Base-by-base conservation (phyloP, 1,284 basidiomycete species). In the Schizophyllum commune region DNA sequence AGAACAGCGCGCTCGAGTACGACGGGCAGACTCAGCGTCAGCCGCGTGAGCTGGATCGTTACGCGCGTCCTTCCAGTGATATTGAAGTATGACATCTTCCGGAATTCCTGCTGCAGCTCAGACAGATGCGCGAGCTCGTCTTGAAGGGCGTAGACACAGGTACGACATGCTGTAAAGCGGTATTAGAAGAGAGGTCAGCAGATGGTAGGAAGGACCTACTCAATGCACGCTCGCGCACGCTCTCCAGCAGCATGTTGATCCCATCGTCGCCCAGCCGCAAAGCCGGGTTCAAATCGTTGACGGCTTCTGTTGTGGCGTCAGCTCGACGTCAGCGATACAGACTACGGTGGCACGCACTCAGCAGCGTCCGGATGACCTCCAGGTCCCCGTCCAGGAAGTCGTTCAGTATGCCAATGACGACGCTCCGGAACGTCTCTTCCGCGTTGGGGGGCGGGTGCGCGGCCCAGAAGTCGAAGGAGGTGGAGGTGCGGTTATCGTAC, bases 301-400 rank as follows among this genome's bases (percentile, higher is more conserved):
- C 79, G 9, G 88, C 84, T 64, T 80, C 90, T 91, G 52, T 32
- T 57, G 21, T 52, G 59, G 39, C 34, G 55, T 19, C 51, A 21
- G 62, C 22, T 20, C 52, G 55, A 52, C 52, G 56, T 61, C 51
- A 53, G 57, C 20, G 4, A 55, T 39, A 17, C 8, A n/a, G 52
- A 32, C 27, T 15, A 52, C 4, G 2, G 33, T 34, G 34, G 39
- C 21, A 79, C 86, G 64, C 66, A 89, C 88, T 84, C 52, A 93
- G 79, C 34, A 92, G 72, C 0, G 84, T 84, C 63, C 87, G 81
- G 66, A 93, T 85, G 71, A 91, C 83, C 70, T 93, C 89, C 47
- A 94, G 77, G 71, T 94, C 92, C 6, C 91, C 92, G 63, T 92
- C 87, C 60, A 94, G 73, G 65, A 93, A 92, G 68, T 94, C 92